A percentile compares a stretch with the other conserved stretches of the same genome.
phyloP scores from a whole-genome alignment of 495 filamentous ascomycete genomes.

The Platismatia glauca region DNA sequence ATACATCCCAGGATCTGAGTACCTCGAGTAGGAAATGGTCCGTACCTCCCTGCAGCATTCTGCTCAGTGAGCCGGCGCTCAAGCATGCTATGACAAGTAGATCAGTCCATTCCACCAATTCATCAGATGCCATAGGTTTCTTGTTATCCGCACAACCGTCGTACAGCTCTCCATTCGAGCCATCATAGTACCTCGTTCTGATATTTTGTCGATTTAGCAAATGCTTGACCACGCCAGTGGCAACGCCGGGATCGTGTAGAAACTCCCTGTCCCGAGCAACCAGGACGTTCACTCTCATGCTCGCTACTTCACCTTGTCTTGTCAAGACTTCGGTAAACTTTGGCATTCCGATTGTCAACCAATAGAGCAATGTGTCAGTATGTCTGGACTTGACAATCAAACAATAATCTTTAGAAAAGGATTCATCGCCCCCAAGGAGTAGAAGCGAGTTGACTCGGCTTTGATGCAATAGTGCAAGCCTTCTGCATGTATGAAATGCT shows the following conservation, averaged over 20 bases:
- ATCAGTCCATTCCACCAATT: conserved; percentile 63
- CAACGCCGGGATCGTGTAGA: background rate
- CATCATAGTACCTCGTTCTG: conserved; percentile 1
- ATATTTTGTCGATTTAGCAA: conserved; percentile 4
- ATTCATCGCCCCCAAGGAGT: background rate
- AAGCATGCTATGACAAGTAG: conserved; percentile 75
- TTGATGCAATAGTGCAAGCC: background rate
- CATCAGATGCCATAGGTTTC: background rate
- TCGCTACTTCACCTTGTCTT: background rate
- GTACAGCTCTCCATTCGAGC: background rate
- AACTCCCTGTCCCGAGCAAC: conserved; percentile 3
- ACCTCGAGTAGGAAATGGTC: conserved; percentile 66
- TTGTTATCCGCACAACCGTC: background rate
- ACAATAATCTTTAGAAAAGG: background rate
- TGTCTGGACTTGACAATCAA: background rate
- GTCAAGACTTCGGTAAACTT: background rate
- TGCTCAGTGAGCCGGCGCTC: conserved; percentile 68
- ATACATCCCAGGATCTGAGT: conserved; percentile 71
- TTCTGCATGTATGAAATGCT: background rate
- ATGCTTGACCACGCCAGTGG: background rate
- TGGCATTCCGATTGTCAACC: background rate
- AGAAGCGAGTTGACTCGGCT: too few species aligned
- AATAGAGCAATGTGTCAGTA: too few species aligned
- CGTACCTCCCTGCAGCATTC: conserved; percentile 72
- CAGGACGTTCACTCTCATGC: conserved; percentile 8